A percentile compares a stretch with the other conserved stretches of the same genome.
These are phyloP conservation scores for Camellia granthamiana DNA, from an alignment of 148 eudicot species.

Conservation along the genomic window DNA sequence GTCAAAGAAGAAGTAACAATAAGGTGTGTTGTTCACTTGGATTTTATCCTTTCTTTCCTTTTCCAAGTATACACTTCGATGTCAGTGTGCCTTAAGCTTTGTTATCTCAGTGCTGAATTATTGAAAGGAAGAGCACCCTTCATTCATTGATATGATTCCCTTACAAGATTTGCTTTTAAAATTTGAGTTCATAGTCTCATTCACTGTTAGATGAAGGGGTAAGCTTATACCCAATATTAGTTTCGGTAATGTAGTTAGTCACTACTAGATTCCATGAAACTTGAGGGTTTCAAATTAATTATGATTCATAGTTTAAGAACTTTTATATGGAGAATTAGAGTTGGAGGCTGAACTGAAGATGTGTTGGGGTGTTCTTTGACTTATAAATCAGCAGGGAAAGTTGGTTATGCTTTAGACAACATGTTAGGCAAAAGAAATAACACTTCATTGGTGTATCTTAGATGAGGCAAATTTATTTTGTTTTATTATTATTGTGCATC, in stretches of 20 bases:
- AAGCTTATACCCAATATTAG: neutral
- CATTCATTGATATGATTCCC: neutral
- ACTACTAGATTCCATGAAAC: neutral
- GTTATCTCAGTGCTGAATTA: neutral
- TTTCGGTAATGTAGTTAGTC: neutral
- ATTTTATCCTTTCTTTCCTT: no score
- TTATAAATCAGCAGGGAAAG: neutral
- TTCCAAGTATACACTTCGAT: neutral
- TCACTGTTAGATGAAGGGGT: neutral
- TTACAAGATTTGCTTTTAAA: neutral
- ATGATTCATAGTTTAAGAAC: neutral
- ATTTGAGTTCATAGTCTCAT: neutral
- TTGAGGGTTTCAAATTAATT: neutral
- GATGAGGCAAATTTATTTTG: neutral
- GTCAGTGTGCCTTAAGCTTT: neutral
- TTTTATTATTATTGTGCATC: neutral
- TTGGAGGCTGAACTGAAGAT: neutral
- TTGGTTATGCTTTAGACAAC: neutral
- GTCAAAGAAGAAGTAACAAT: no score
- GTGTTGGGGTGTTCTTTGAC: neutral
- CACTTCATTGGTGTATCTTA: neutral
- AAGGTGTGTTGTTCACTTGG: no score
- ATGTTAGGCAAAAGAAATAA: neutral
- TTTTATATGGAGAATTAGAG: neutral
- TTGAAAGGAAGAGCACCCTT: neutral